phyloP scores from a whole-genome alignment of 495 filamentous ascomycete genomes.

The Neurospora sublineolata region DNA sequence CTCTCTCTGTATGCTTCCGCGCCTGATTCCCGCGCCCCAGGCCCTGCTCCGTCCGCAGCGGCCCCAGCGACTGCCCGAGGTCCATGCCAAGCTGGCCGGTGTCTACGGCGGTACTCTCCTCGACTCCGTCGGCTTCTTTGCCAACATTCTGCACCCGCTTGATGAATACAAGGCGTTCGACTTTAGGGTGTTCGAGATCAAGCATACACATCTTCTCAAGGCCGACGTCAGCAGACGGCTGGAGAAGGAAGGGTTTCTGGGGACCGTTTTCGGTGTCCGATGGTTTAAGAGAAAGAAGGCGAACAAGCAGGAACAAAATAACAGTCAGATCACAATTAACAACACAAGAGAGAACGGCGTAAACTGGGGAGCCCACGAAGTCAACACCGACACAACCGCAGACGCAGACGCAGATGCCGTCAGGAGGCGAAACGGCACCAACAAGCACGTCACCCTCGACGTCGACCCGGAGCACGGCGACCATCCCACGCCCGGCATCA shows the following conservation, averaged over 20 bases:
- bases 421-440: neutral
- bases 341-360: neutral
- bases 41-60: conserved; percentile 47
- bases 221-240: conserved; percentile 10
- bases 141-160: conserved; percentile 46
- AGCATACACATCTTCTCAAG: conserved; percentile 14
- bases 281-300: neutral
- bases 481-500: conserved; percentile 11
- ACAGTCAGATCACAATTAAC: neutral
- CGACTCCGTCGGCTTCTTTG: conserved; percentile 48
- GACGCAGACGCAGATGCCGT: no score
- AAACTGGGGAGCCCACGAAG: neutral
- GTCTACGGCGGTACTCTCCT: conserved; percentile 46
- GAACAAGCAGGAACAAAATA: neutral
- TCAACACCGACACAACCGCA: neutral
- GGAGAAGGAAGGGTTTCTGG: conserved; percentile 5
- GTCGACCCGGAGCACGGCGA: conserved; percentile 3
- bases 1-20: conserved; percentile 45
- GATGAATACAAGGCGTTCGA: conserved; percentile 34
- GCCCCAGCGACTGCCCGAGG: conserved; percentile 43
- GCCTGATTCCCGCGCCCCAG: conserved; percentile 57
- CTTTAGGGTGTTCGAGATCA: conserved; percentile 38
- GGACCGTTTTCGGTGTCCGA: neutral
- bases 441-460: neutral
- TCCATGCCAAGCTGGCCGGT: conserved; percentile 41